Evolutionary conservation across 2,329 filamentous ascomycete genomes (phyloP).

Genomic region (Colletotrichum musicola): DNA sequence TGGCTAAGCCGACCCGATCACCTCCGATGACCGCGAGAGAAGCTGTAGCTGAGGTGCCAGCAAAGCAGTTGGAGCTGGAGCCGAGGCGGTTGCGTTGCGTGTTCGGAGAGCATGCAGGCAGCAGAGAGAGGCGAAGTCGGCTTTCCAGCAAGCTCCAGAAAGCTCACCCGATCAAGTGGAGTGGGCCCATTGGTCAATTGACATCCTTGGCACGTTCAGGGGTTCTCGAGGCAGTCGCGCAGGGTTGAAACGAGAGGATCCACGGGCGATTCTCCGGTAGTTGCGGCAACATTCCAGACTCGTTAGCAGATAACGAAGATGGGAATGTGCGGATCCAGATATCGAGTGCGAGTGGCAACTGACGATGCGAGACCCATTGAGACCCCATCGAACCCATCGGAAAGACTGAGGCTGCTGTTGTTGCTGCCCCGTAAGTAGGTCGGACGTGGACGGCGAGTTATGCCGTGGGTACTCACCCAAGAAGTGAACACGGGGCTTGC

Average conservation of each 20-base stretch:
- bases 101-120: conserved; percentile 5
- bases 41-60: background rate
- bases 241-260: conserved; percentile 23
- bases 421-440: background rate
- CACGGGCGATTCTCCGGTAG: conserved; percentile 16
- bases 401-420: background rate
- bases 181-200: conserved; percentile 36
- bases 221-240: conserved; percentile 12
- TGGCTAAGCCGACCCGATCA: background rate
- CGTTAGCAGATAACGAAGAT: conserved; percentile 7
- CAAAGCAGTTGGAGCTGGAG: background rate
- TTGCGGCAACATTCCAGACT: conserved; percentile 25
- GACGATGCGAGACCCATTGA: conserved; percentile 21
- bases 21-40: background rate
- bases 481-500: conserved; percentile 5
- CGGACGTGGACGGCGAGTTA: background rate
- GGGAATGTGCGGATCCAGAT: conserved; percentile 15
- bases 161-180: conserved; percentile 16
- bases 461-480: conserved; percentile 10
- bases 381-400: conserved; percentile 2
- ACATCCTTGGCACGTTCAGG: conserved; percentile 16
- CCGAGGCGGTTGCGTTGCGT: conserved; percentile 26
- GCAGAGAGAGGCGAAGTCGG: background rate
- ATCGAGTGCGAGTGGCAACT: conserved; percentile 20
- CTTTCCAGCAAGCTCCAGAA: conserved; percentile 36